Percentiles rank a stretch among this genome's conserved stretches.
These are phyloP conservation scores for Nakazawaea wickerhamii DNA, from an alignment of 805 yeast species.

Conservation along the genomic window DNA sequence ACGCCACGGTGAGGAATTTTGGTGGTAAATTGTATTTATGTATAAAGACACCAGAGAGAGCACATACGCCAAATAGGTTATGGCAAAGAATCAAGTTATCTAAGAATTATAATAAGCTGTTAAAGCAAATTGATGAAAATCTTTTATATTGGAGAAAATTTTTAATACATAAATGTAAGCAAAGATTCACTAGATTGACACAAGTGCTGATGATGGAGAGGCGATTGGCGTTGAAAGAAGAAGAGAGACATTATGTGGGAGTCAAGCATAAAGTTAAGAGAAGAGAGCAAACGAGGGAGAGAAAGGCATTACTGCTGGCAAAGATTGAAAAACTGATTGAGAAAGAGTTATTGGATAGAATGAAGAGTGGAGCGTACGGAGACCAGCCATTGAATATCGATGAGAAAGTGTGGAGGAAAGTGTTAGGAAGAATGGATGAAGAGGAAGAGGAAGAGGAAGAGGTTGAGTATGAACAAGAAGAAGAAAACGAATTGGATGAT, in stretches of 20 bases:
- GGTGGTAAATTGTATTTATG: constrained; percentile 79
- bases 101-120: constrained; percentile 82
- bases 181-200: constrained; percentile 87
- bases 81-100: constrained; percentile 95
- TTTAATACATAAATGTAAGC: constrained; percentile 89
- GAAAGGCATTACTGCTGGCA: constrained; percentile 96
- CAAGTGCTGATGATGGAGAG: constrained; percentile 96
- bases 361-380: constrained; percentile 97
- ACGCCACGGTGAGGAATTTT: constrained; percentile 79
- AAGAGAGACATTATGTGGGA: constrained; percentile 91
- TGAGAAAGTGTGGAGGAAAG: constrained; percentile 92
- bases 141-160: constrained; percentile 91
- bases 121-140: constrained; percentile 83
- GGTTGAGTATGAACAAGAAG: constrained; percentile 40
- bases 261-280: constrained; percentile 90
- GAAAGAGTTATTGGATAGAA: constrained; percentile 87
- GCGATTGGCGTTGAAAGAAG: constrained; percentile 83
- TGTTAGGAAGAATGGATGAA: constrained; percentile 62
- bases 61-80: constrained; percentile 86
- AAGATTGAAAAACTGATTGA: constrained; percentile 95
- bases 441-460: constrained; percentile 52
- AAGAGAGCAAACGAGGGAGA: constrained; percentile 89
- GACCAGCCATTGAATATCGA: constrained; percentile 97
- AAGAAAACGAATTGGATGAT: constrained; percentile 37
- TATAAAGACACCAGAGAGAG: constrained; percentile 97